These are phyloP conservation scores for Naganishia onofrii DNA, from an alignment of 768 basidiomycete species.

Conservation along the genomic window DNA sequence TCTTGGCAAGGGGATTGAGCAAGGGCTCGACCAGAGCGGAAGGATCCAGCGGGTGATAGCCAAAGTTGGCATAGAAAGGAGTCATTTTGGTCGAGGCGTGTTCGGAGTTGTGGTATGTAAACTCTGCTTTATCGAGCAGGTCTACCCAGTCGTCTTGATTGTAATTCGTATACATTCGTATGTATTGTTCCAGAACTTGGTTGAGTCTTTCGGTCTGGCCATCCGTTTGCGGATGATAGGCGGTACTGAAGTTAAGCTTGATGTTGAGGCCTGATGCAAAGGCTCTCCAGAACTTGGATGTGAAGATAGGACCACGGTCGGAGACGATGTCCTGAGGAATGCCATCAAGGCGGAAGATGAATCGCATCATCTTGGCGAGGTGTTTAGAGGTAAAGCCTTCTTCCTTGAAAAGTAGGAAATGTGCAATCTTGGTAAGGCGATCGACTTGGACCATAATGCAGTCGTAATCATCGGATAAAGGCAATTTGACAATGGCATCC, in stretches of 20 bases:
- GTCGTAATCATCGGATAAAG: background rate
- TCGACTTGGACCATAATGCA: background rate
- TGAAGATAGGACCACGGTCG: constrained; percentile 44
- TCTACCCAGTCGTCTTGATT: constrained; percentile 53
- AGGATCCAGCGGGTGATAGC: constrained; percentile 29
- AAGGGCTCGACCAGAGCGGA: background rate
- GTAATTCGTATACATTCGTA: constrained; percentile 50
- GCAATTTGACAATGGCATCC: background rate
- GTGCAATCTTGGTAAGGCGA: background rate
- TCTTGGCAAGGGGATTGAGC: no score
- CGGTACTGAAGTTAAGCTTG: constrained; percentile 52
- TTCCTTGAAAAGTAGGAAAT: background rate
- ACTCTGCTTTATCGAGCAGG: constrained; percentile 50
- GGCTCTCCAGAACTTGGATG: constrained; percentile 47
- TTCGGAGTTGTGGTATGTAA: constrained; percentile 51
- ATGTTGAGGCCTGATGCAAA: constrained; percentile 51
- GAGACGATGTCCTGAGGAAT: constrained; percentile 41
- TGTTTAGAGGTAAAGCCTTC: background rate
- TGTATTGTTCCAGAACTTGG: constrained; percentile 54
- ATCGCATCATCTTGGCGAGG: background rate
- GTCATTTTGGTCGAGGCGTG: constrained; percentile 47
- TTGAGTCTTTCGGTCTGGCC: constrained; percentile 53
- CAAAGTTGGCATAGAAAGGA: constrained; percentile 50
- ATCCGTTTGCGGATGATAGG: constrained; percentile 53
- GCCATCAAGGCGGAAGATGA: constrained; percentile 36